A percentile compares a stretch with the other conserved stretches of the same genome.
These are phyloP conservation scores for Halteria grandinella DNA, from an alignment of 73 alveolate genomes.

Conservation along the genomic window DNA sequence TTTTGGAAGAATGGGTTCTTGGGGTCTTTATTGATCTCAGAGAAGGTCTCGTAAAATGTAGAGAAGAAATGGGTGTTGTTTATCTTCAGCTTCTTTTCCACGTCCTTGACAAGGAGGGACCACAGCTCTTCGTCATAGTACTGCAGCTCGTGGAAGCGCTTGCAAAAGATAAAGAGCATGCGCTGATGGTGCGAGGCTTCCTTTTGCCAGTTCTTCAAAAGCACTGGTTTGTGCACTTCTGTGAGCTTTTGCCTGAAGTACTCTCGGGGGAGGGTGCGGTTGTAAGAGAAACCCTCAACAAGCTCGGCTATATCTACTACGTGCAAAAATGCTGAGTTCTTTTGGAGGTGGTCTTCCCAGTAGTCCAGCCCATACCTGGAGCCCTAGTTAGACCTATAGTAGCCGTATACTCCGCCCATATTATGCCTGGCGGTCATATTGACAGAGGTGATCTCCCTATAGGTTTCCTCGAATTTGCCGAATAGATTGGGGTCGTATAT, in stretches of 20 bases:
- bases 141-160: slow-evolving; percentile 3
- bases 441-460: not conserved
- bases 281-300: slow-evolving; percentile 34
- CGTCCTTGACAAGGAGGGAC: not conserved
- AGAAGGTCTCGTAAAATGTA: slow-evolving; percentile 4
- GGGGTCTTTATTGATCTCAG: slow-evolving; percentile 51
- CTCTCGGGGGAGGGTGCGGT: not conserved
- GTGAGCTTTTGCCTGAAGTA: slow-evolving; percentile 17
- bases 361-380: slow-evolving; percentile 14
- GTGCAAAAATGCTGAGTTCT: not conserved
- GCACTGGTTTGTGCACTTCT: slow-evolving; percentile 3
- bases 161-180: not conserved
- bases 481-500: slow-evolving; percentile 7
- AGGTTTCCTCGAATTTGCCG: slow-evolving; percentile 17
- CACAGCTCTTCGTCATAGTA: slow-evolving; percentile 60
- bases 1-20: slow-evolving; percentile 51
- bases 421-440: slow-evolving; percentile 44
- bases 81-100: slow-evolving; percentile 27
- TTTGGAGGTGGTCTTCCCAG: slow-evolving; percentile 51
- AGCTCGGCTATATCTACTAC: slow-evolving; percentile 31
- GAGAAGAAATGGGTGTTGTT: slow-evolving; percentile 26
- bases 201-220: slow-evolving; percentile 28
- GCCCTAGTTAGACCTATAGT: slow-evolving; percentile 17
- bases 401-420: slow-evolving; percentile 49
- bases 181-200: slow-evolving; percentile 29